phyloP scores from a whole-genome alignment of 768 basidiomycete genomes.

The Glaciozyma martinii region DNA sequence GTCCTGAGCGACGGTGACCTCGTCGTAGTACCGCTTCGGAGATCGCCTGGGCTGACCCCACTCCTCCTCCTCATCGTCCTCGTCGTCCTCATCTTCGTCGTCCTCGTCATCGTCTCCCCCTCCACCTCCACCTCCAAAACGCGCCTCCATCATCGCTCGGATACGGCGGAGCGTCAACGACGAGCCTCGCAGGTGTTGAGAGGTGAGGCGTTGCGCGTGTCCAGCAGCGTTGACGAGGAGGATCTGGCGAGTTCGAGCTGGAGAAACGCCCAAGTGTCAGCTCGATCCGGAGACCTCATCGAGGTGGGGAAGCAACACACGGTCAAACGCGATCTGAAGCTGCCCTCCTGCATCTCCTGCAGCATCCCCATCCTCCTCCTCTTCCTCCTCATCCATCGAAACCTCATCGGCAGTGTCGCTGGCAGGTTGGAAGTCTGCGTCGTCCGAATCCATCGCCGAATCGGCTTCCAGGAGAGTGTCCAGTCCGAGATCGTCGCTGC shows the following conservation, averaged over 20 bases:
- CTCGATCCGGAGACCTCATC: not conserved
- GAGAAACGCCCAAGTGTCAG: not conserved
- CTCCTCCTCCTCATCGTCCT: slow-evolving; percentile 16
- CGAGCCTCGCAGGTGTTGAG: slow-evolving; percentile 8
- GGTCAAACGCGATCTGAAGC: slow-evolving; percentile 15
- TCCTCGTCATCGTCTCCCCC: slow-evolving; percentile 10
- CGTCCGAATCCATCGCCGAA: not conserved
- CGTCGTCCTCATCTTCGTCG: slow-evolving; percentile 15
- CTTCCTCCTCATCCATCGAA: slow-evolving; percentile 1
- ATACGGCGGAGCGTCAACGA: slow-evolving; percentile 9
- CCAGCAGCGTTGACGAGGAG: slow-evolving; percentile 8
- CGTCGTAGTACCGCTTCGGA: slow-evolving; percentile 22
- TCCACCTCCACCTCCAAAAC: slow-evolving; percentile 4
- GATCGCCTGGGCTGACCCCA: not conserved
- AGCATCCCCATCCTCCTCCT: slow-evolving; percentile 12
- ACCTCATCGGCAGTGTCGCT: slow-evolving; percentile 3
- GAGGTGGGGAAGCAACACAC: not conserved
- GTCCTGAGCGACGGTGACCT: slow-evolving; percentile 11
- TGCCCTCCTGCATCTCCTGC: not conserved
- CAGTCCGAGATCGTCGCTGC: not conserved
- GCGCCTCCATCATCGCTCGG: slow-evolving; percentile 12
- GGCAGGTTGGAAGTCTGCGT: not conserved
- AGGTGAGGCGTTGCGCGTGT: not conserved
- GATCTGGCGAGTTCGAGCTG: slow-evolving; percentile 7
- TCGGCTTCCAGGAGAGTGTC: not conserved